Conservation (phyloP, 164 flowering plant genomes). For the Vitis rupestris region DNA sequence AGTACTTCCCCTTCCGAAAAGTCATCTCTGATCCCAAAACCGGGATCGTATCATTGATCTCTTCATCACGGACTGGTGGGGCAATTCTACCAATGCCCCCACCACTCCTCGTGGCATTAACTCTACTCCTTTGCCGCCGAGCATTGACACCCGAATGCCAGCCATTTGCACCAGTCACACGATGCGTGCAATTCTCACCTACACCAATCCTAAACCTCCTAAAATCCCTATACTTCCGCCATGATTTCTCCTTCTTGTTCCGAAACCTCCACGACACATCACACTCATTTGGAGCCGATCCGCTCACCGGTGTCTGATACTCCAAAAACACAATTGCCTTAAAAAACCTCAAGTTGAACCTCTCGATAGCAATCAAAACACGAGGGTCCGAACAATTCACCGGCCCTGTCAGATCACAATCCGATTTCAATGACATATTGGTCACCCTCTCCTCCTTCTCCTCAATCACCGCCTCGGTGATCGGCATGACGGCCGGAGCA, state of each 20-base stretch:
- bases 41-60: conserved; percentile 89
- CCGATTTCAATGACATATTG: conserved; percentile 23
- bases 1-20: conserved; percentile 74
- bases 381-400: conserved; percentile 88
- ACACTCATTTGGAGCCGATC: conserved; percentile 72
- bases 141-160: conserved; percentile 95
- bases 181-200: conserved; percentile 61
- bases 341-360: conserved; percentile 64
- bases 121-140: conserved; percentile 38
- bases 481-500: conserved; percentile 1
- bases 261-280: conserved; percentile 94
- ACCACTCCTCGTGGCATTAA: conserved; percentile 11
- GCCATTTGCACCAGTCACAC: conserved; percentile 46
- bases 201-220: conserved; percentile 66
- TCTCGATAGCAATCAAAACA: conserved; percentile 61
- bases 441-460: conserved; percentile 34
- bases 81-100: conserved; percentile 21
- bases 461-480: conserved; percentile 50
- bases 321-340: conserved; percentile 77
- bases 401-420: conserved; percentile 24
- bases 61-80: conserved; percentile 44
- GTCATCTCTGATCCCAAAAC: conserved; percentile 50
- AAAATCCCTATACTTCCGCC: conserved; percentile 93
- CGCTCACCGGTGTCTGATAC: conserved; percentile 74
- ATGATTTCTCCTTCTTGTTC: conserved; percentile 91